Conservation (phyloP, 805 yeast genomes). For the Cyberlindnera samutprakarnensis region DNA sequence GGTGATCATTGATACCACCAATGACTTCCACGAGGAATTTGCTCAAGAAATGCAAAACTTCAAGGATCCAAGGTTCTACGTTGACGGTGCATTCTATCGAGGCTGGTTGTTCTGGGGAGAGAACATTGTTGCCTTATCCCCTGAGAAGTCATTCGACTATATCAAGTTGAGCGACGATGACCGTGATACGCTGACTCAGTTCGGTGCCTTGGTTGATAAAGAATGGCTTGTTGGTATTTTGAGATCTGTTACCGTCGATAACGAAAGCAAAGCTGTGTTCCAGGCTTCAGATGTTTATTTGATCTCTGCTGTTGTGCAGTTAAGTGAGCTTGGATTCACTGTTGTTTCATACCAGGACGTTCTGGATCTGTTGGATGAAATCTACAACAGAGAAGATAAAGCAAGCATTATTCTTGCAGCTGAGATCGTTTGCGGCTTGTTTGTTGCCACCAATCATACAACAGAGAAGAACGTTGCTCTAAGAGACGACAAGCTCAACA, state of each 20-base stretch:
- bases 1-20: conserved; percentile 32
- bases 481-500: conserved; percentile 40
- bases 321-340: conserved; percentile 39
- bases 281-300: conserved; percentile 59
- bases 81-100: conserved; percentile 46
- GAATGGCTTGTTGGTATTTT: conserved; percentile 53
- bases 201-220: conserved; percentile 41
- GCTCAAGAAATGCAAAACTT: conserved; percentile 43
- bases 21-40: conserved; percentile 35
- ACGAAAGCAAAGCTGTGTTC: conserved; percentile 61
- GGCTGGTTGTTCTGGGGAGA: conserved; percentile 81
- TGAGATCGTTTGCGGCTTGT: conserved; percentile 62
- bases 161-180: conserved; percentile 36
- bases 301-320: conserved; percentile 39
- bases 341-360: conserved; percentile 43
- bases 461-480: conserved; percentile 23
- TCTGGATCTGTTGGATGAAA: conserved; percentile 37
- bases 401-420: conserved; percentile 68
- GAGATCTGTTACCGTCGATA: conserved; percentile 50
- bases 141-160: conserved; percentile 21
- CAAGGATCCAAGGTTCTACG: conserved; percentile 40
- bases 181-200: conserved; percentile 26
- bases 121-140: conserved; percentile 35
- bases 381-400: conserved; percentile 61
- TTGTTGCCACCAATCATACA: conserved; percentile 41